Base-by-base conservation (phyloP, 2,329 filamentous ascomycete genomes). In the Ophidiomyces ophidiicola region DNA sequence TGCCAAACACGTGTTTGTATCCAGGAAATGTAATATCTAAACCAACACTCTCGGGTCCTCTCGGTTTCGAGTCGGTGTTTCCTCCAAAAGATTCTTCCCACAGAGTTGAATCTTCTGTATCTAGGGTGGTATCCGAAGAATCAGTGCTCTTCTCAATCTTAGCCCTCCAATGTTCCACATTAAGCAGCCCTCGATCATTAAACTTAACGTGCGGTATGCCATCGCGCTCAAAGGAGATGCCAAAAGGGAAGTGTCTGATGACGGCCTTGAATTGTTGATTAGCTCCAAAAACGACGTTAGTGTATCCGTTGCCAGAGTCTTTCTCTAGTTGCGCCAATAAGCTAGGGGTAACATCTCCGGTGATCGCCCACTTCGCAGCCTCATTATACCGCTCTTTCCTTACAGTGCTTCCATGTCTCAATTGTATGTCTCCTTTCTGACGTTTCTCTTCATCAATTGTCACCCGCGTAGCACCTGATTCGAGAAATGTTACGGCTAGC, bases 11-110 rank as follows among this genome's bases (percentile, higher is more conserved):
- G 58, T 94, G 81, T 39, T 82, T 80, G 55, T 94, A 98, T 24
- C 82, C 86, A 1, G 82, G 77, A 61, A 98, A 98, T 0, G 81
- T 79, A 51, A 98, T 88, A 56, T 98, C 90, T 43, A 98, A 63
- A 10, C 76, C 86, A 31, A 98, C 71, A 56, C 87, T 90, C 62
- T 98, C 90, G 0, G 90, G 90, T 1, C 90, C 90, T 53, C 78
- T 78, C n/a, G 90, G 88, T 63, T 98, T 98, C 4, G 80, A 76
- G 60, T 98, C 90, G 0, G 87, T 96, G 58, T 90, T 93, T 45
- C 88, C 87, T 47, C 88, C 88, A 59, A 98, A 98, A 0, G 73
- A 76, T 66, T 98, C 90, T 5, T 98, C 90, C 90, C 90, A 98
- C 85, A 86, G 94, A 3, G 87, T 94, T 62, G 79, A 82, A 56